These are phyloP conservation scores for Aechmea fasciata DNA, from an alignment of 176 grass and related monocot species.

Conservation along the genomic window DNA sequence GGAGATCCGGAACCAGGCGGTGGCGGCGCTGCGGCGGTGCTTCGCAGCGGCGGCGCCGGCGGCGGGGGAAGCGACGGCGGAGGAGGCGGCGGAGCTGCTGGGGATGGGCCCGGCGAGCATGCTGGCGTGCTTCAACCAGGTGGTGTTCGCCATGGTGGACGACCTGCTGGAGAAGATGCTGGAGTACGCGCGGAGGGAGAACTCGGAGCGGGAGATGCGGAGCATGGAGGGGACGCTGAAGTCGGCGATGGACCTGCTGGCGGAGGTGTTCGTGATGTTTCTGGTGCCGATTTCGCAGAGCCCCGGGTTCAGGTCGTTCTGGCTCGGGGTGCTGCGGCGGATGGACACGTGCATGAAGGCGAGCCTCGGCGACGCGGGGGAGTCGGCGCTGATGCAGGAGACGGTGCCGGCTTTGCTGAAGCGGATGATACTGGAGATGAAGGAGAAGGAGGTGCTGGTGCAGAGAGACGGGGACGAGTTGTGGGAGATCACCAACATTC, in stretches of 20 bases:
- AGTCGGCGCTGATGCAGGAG: slow-evolving; percentile 47
- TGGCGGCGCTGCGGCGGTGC: slow-evolving; percentile 44
- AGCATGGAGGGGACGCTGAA: slow-evolving; percentile 78
- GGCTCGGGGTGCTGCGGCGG: slow-evolving; percentile 74
- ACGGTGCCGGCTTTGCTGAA: slow-evolving; percentile 59
- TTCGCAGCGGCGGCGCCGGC: slow-evolving; percentile 37
- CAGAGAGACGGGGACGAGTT: slow-evolving; percentile 54
- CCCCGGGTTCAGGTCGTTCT: slow-evolving; percentile 70
- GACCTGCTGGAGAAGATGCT: slow-evolving; percentile 87
- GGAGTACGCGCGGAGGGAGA: slow-evolving; percentile 72
- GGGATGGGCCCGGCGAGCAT: slow-evolving; percentile 45
- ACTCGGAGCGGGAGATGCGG: slow-evolving; percentile 63
- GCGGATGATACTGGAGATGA: slow-evolving; percentile 87
- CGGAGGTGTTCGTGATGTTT: slow-evolving; percentile 49
- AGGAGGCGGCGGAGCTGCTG: not conserved
- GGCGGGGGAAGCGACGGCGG: too few relatives aligned
- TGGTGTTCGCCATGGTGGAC: slow-evolving; percentile 83
- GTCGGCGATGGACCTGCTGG: slow-evolving; percentile 50
- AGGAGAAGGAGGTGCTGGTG: slow-evolving; percentile 61
- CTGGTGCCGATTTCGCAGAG: slow-evolving; percentile 49
- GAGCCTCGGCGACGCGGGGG: slow-evolving; percentile 29
- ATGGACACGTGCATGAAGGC: slow-evolving; percentile 95
- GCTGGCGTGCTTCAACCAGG: slow-evolving; percentile 73
- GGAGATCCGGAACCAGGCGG: slow-evolving; percentile 69
- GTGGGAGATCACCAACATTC: slow-evolving; percentile 88